Evolutionary conservation across 805 yeast species (phyloP).

Genomic region (Starmera amethionina): DNA sequence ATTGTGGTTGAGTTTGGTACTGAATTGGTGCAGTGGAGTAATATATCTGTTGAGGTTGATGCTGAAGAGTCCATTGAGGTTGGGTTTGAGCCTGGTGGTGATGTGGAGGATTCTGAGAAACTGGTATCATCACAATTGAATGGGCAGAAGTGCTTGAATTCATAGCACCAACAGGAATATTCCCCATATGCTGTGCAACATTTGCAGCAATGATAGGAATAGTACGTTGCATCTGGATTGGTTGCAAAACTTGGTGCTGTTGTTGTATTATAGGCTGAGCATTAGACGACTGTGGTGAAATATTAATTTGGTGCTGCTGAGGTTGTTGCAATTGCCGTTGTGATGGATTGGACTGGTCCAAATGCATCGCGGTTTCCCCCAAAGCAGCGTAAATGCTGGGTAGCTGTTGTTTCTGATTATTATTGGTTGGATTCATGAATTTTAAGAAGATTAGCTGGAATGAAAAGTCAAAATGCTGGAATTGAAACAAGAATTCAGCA

Average conservation of each 20-base stretch:
- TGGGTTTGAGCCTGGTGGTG: neutral
- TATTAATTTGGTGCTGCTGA: slow-evolving; percentile 3
- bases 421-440: neutral
- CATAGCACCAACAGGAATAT: too few species aligned
- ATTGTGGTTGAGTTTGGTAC: neutral
- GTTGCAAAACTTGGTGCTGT: slow-evolving; percentile 3
- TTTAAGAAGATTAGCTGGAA: too few species aligned
- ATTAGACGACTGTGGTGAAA: slow-evolving; percentile 4
- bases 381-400: neutral
- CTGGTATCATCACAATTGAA: too few species aligned
- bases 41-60: neutral
- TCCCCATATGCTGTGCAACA: too few species aligned
- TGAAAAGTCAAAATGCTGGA: too few species aligned
- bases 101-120: neutral
- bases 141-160: too few species aligned
- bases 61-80: neutral
- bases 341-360: neutral
- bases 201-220: too few species aligned
- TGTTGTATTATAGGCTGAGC: slow-evolving; percentile 9
- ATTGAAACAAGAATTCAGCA: too few species aligned
- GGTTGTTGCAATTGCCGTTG: slow-evolving; percentile 4
- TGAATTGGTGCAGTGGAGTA: neutral
- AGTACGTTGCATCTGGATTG: neutral
- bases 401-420: neutral
- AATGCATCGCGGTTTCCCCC: neutral